Evolutionary conservation across 2,329 filamentous ascomycete genomes (phyloP), one percentile per base, ranked within the genome.

Genomic region (Sporothrix phasma): DNA sequence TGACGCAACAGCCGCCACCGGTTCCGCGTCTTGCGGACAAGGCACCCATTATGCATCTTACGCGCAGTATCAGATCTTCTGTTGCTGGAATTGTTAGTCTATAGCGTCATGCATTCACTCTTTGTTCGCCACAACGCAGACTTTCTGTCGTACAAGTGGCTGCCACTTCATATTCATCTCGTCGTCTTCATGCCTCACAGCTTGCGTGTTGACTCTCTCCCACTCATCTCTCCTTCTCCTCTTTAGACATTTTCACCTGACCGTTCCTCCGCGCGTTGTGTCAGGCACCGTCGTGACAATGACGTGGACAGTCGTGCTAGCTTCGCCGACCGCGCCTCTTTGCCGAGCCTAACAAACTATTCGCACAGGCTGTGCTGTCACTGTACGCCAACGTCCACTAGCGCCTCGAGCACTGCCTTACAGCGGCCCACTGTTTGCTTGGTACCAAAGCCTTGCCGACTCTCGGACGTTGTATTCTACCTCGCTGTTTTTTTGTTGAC

Each of bases 301-400:
- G 51, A 56, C 51, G 51, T 56, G 51, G 51, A 56, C 51, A 39
- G 51, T 19, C 39, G 15, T 56, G 37, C 54, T 59, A 45, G 37
- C 54, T 45, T 19, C 17, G n/a, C 11, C 54, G 37, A 31, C 37
- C 39, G 54, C 37, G 37, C 54, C 37, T 59, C 37, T 10, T 43
- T 47, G 26, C 47, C 34, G 51, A 22, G 31, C 51, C 51, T 39
- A 54, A 37, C 29, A 13, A 37, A 37, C 34, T 37, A 4, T n/a
- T n/a, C n/a, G n/a, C n/a, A n/a, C n/a, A n/a, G n/a, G n/a, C n/a
- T n/a, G n/a, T n/a, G n/a, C n/a, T n/a, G n/a, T n/a, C n/a, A n/a
- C n/a, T n/a, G n/a, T n/a, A n/a, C n/a, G n/a, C n/a, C n/a, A n/a
- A n/a, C n/a, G n/a, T n/a, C n/a, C 34, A 13, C 51, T 39, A 56